Base-by-base conservation (phyloP, 306 rosid species). In the Prosopis cineraria region DNA sequence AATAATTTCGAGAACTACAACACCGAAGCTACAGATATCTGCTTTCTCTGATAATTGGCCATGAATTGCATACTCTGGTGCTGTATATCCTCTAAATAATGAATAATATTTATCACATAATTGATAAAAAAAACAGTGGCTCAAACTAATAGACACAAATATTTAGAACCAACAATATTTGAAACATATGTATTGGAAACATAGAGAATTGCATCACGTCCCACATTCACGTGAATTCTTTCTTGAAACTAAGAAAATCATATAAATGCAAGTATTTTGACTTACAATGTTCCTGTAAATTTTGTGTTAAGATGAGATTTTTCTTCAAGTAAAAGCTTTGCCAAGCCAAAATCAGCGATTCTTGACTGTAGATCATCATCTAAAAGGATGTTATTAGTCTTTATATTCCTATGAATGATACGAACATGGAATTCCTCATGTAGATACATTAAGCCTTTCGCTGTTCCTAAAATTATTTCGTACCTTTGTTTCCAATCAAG, bases 251-350 rank as follows among this genome's bases (percentile, higher is more conserved):
- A 50, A 50, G 58, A n/a, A 43, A 43, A 22, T 22, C 11, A 24
- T 7, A 55, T 14, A 24, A 56, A 24, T 25, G 11, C 0, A 70
- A 2, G 4, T 43, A 33, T 44, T 19, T 60, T 8, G 7, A 74
- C 89, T 82, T 69, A 86, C 89, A 86, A 73, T 73, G 89, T 86
- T 77, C 87, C 87, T 0, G 87, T 87, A 64, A 86, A 83, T 77
- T 6, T 55, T 55, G 62, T 55, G 8, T 6, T 10, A 3, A 55
- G 31, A 55, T 55, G 31, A 3, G 31, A 10, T 10, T 24, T 10
- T 2, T 55, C 17, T 0, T 55, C 7, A 0, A 16, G 62, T 0
- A 55, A 9, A 3, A 55, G 31, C 2, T 6, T 55, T 55, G 33
- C 31, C 17, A 55, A 22, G 0, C 62, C 31, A 10, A 55, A 55